Conservation (phyloP, 2,329 filamentous ascomycete species). For the Teratosphaeria nubilosa region DNA sequence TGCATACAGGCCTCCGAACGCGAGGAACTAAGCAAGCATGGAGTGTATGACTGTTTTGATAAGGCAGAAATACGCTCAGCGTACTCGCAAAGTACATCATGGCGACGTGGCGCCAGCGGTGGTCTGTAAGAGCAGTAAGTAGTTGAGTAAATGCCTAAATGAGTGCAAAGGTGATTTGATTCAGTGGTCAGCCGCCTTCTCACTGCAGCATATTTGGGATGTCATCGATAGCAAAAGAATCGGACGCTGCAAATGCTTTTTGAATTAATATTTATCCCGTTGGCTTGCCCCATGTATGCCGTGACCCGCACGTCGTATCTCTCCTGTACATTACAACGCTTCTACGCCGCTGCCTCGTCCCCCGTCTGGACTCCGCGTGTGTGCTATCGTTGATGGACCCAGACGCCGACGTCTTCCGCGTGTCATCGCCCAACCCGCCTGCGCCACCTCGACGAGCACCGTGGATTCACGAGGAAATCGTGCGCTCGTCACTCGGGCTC, state of each 20-base stretch:
- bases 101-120: background rate
- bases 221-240: no score
- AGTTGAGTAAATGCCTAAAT: background rate
- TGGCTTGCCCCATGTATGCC: no score
- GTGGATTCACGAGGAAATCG: background rate
- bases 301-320: no score
- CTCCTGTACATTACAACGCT: no score
- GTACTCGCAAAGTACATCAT: background rate
- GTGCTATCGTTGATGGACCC: no score
- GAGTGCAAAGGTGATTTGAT: background rate
- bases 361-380: no score
- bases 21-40: conserved; percentile 3
- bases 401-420: no score
- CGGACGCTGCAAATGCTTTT: no score
- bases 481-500: background rate
- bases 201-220: background rate
- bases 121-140: background rate
- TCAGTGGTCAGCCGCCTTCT: background rate
- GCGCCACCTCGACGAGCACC: background rate
- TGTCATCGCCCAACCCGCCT: background rate
- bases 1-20: conserved; percentile 17
- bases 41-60: background rate
- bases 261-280: no score
- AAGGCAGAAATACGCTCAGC: background rate
- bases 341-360: no score